A percentile compares a stretch with the other conserved stretches of the same genome.
Evolutionary conservation across 148 eudicot species (phyloP).

Genomic region (Drosera capensis): DNA sequence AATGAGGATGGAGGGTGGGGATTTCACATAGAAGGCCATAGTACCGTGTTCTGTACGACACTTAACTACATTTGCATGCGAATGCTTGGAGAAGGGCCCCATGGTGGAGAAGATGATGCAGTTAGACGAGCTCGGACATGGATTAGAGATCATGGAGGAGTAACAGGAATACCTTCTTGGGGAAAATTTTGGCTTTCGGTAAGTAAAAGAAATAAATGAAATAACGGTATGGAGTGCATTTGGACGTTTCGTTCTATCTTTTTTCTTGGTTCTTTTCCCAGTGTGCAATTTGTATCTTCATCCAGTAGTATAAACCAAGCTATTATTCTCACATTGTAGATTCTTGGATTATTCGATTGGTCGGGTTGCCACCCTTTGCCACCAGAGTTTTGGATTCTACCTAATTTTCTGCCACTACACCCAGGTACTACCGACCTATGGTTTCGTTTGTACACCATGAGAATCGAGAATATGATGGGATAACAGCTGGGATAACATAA

Average conservation of each 20-base stretch:
- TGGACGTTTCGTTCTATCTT: not conserved
- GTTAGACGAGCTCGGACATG: slow-evolving; percentile 24
- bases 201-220: not conserved
- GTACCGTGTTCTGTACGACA: slow-evolving; percentile 33
- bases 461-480: no score
- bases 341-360: slow-evolving; percentile 33
- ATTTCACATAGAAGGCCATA: slow-evolving; percentile 35
- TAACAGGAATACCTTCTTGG: slow-evolving; percentile 32
- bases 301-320: not conserved
- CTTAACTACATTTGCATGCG: slow-evolving; percentile 33
- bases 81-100: slow-evolving; percentile 26
- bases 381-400: slow-evolving; percentile 28
- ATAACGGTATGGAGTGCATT: not conserved
- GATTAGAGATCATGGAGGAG: slow-evolving; percentile 40
- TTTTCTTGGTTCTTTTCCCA: not conserved
- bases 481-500: no score
- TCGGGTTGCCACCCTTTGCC: slow-evolving; percentile 28
- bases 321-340: slow-evolving; percentile 8
- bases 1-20: slow-evolving; percentile 59
- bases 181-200: slow-evolving; percentile 42
- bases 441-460: no score
- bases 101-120: slow-evolving; percentile 13
- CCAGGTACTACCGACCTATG: slow-evolving; percentile 16
- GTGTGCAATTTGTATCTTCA: not conserved
- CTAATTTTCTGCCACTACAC: slow-evolving; percentile 20